phyloP scores from a whole-genome alignment of 2,329 filamentous ascomycete species.

The Nemania sp. region DNA sequence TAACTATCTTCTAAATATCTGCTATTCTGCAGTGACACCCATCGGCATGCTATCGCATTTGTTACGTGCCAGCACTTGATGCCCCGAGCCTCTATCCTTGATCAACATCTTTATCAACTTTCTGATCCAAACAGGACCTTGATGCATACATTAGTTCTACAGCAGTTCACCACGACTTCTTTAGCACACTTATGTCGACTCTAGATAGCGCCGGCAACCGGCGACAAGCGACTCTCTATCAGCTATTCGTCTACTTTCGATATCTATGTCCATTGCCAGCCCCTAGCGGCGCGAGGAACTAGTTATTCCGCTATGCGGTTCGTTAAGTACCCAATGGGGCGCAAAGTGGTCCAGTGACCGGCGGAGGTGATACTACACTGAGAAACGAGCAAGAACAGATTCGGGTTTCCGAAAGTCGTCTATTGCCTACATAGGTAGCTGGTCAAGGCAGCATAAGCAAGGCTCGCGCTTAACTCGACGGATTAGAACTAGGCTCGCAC shows the following conservation, averaged over 20 bases:
- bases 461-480: neutral
- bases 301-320: neutral
- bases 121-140: too few relatives aligned
- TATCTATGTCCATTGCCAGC: neutral
- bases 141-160: neutral
- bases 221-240: neutral
- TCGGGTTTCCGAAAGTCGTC: neutral
- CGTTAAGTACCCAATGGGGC: neutral
- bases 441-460: neutral
- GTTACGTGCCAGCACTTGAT: too few relatives aligned
- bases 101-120: too few relatives aligned
- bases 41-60: too few relatives aligned
- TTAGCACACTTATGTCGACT: neutral
- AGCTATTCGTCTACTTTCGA: neutral
- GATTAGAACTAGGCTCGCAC: neutral
- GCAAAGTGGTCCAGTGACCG: neutral
- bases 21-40: too few relatives aligned
- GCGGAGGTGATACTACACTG: neutral
- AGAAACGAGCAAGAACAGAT: neutral
- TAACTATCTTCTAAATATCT: too few relatives aligned
- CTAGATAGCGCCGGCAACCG: neutral
- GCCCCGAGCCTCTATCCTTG: too few relatives aligned
- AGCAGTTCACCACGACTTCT: too few relatives aligned
- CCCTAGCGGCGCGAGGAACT: neutral
- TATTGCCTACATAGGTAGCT: constrained; percentile 5